phyloP scores from a whole-genome alignment of 495 filamentous ascomycete genomes.

The Aspergillus sclerotioniger region DNA sequence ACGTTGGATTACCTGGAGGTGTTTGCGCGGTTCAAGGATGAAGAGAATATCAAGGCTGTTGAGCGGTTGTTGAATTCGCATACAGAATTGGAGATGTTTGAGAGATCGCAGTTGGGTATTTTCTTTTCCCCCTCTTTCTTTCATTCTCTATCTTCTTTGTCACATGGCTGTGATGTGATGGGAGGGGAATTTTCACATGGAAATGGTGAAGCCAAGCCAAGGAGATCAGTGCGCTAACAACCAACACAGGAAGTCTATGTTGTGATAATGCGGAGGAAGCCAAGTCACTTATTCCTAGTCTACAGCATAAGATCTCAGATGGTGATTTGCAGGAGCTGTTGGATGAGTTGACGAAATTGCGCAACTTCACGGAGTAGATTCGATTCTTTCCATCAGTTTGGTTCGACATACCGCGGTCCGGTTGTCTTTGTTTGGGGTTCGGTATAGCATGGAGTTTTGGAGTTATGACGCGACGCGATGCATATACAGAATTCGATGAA shows the following conservation, averaged over 20 bases:
- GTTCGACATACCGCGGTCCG: background rate
- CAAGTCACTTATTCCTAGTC: constrained; percentile 89
- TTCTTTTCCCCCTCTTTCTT: constrained; percentile 14
- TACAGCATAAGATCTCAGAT: constrained; percentile 84
- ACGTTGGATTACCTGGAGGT: constrained; percentile 88
- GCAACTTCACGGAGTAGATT: constrained; percentile 51
- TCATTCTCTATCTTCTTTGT: background rate
- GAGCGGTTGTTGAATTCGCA: constrained; percentile 75
- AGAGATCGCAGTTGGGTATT: constrained; percentile 86
- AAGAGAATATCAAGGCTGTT: constrained; percentile 89
- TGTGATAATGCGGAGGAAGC: constrained; percentile 92
- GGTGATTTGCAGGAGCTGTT: constrained; percentile 81
- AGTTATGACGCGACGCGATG: constrained; percentile 4
- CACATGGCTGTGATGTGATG: background rate
- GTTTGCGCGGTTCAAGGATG: constrained; percentile 92
- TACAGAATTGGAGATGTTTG: constrained; percentile 82
- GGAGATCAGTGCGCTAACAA: background rate
- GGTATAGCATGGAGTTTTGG: constrained; percentile 18
- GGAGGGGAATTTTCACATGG: background rate
- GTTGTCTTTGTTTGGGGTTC: background rate
- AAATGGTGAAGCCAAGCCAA: too few species aligned
- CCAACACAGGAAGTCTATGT: constrained; percentile 71
- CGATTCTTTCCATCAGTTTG: background rate
- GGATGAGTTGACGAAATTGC: constrained; percentile 83
- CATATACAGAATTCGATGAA: background rate